phyloP scores from a whole-genome alignment of 345 rosid species.

The Pistacia integerrima region DNA sequence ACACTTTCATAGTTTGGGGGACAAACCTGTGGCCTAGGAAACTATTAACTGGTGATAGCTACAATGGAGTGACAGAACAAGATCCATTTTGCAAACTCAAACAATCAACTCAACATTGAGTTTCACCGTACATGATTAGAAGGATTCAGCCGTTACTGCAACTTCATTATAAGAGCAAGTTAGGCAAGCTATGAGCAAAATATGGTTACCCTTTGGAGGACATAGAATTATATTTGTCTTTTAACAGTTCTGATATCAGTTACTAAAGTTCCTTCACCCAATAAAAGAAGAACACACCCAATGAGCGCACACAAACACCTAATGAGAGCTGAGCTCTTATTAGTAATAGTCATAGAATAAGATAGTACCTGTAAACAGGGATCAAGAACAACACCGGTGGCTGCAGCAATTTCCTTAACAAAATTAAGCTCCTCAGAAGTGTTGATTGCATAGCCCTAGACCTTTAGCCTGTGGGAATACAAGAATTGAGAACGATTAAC shows the following conservation, averaged over 20 bases:
- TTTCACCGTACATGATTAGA: neutral
- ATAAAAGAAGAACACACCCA: neutral
- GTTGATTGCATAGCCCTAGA: constrained; percentile 82
- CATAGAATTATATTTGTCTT: neutral
- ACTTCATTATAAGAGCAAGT: neutral
- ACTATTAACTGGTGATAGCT: neutral
- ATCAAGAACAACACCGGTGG: constrained; percentile 81
- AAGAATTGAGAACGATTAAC: neutral
- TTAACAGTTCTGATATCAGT: neutral
- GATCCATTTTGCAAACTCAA: neutral
- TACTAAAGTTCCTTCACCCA: neutral
- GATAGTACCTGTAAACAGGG: constrained; percentile 86
- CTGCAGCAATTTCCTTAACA: constrained; percentile 73
- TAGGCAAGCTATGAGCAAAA: neutral
- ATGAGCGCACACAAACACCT: neutral
- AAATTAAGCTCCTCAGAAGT: constrained; percentile 77
- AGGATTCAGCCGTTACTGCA: neutral
- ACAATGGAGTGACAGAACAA: neutral
- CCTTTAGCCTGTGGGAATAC: constrained; percentile 70
- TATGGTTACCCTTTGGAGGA: neutral
- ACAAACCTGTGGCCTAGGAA: neutral
- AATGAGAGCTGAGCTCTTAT: neutral
- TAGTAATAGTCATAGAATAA: neutral
- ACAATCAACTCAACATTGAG: neutral
- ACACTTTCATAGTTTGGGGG: too few relatives aligned